These are phyloP conservation scores for Orobanche coerulescens DNA, from an alignment of 257 asterid species.

Conservation along the genomic window DNA sequence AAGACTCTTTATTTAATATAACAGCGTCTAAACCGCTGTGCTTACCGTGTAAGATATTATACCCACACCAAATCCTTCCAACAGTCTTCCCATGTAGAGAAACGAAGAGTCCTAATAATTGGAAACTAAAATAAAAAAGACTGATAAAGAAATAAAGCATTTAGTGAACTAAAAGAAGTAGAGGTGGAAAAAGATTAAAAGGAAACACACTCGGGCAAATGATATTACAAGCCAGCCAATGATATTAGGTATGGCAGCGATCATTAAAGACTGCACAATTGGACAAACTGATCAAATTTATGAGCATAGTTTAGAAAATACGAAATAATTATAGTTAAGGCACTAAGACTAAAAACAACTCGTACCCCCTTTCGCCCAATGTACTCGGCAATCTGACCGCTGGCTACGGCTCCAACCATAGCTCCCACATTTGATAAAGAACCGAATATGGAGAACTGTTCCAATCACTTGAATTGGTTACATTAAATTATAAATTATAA, in stretches of 20 bases:
- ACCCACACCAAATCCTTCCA: constrained; percentile 98
- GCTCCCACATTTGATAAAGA: constrained; percentile 93
- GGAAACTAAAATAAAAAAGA: neutral
- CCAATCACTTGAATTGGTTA: constrained; percentile 20
- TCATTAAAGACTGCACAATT: constrained; percentile 60
- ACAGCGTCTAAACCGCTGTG: neutral
- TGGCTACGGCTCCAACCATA: constrained; percentile 96
- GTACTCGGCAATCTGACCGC: constrained; percentile 97
- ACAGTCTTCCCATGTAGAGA: constrained; percentile 92
- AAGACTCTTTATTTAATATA: neutral
- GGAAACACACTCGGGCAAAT: constrained; percentile 53
- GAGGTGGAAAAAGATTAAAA: neutral
- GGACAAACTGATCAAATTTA: neutral
- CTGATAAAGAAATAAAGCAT: neutral
- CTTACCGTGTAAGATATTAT: constrained; percentile 77
- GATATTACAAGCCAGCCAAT: constrained; percentile 88
- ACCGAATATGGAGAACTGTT: constrained; percentile 85
- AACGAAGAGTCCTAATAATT: constrained; percentile 61
- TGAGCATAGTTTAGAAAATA: neutral
- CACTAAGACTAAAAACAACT: neutral
- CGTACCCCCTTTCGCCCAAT: constrained; percentile 92
- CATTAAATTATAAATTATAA: too few relatives aligned
- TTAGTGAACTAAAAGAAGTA: neutral
- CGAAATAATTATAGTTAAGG: neutral
- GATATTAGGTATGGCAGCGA: constrained; percentile 81